Percentiles rank a stretch among this genome's conserved stretches.
phyloP scores from a whole-genome alignment of 306 rosid genomes.

The Begonia peltatifolia region DNA sequence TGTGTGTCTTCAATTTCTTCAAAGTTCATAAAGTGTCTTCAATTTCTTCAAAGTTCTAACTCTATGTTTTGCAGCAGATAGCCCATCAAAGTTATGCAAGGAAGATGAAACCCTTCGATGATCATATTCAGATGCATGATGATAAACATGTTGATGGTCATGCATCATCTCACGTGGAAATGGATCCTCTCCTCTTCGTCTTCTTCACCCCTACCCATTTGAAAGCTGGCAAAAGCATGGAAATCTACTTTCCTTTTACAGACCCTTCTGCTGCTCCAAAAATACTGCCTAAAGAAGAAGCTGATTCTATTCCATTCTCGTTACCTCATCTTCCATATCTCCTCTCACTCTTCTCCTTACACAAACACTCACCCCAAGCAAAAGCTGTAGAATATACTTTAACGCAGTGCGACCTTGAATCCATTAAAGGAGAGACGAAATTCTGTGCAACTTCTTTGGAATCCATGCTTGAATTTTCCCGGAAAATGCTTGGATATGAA shows the following conservation, averaged over 20 bases:
- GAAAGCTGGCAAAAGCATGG: slow-evolving; percentile 33
- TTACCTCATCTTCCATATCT: slow-evolving; percentile 24
- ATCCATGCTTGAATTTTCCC: slow-evolving; percentile 38
- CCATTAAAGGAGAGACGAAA: slow-evolving; percentile 47
- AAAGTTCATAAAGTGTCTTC: no score
- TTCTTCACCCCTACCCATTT: slow-evolving; percentile 53
- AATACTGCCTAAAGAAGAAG: slow-evolving; percentile 44
- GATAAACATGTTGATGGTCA: slow-evolving; percentile 9
- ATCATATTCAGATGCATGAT: slow-evolving; percentile 1
- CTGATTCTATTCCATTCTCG: slow-evolving; percentile 50
- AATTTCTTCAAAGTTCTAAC: no score
- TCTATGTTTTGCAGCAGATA: background rate
- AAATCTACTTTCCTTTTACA: slow-evolving; percentile 32
- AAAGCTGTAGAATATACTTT: slow-evolving; percentile 47
- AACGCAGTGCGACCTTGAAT: slow-evolving; percentile 28
- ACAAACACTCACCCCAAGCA: slow-evolving; percentile 45
- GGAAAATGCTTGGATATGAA: slow-evolving; percentile 21
- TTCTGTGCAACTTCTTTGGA: slow-evolving; percentile 60
- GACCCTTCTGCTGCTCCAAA: slow-evolving; percentile 35
- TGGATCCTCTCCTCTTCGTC: slow-evolving; percentile 33
- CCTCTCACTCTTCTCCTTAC: slow-evolving; percentile 37
- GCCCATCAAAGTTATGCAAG: background rate
- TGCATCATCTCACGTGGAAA: slow-evolving; percentile 17
- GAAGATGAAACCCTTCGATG: background rate
- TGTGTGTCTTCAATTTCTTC: no score